Evolutionary conservation across 1,284 basidiomycete genomes (phyloP).

Genomic region (Tilletiaria anomala): DNA sequence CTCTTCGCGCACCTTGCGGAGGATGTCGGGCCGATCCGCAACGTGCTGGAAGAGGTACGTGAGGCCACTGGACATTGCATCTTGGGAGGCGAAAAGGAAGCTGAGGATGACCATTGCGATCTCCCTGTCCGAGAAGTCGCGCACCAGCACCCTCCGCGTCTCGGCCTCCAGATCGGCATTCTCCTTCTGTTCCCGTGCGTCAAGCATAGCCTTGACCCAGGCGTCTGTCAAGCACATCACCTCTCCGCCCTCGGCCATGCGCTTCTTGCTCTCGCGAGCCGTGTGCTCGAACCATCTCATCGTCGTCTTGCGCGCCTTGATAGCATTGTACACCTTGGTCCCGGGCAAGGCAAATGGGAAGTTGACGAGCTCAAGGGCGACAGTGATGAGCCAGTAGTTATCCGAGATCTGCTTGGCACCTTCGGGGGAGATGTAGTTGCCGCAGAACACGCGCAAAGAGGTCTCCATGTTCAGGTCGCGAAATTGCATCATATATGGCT

Average conservation of each 20-base stretch:
- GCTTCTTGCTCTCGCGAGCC: conserved; percentile 62
- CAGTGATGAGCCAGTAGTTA: conserved; percentile 91
- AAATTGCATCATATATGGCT: conserved; percentile 66
- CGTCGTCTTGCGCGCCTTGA: conserved; percentile 78
- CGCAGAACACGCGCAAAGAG: conserved; percentile 87
- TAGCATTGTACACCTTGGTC: conserved; percentile 88
- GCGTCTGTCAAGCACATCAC: conserved; percentile 82
- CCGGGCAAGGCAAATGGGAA: conserved; percentile 69
- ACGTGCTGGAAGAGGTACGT: conserved; percentile 93
- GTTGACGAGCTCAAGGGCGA: conserved; percentile 93
- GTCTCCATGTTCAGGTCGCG: conserved; percentile 96
- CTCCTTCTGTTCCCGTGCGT: conserved; percentile 43
- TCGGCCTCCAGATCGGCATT: conserved; percentile 45
- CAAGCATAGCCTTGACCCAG: conserved; percentile 64
- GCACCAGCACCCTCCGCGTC: conserved; percentile 42
- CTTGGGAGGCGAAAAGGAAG: conserved; percentile 94
- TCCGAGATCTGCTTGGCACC: conserved; percentile 69
- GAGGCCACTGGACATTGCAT: conserved; percentile 71
- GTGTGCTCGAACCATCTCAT: conserved; percentile 71
- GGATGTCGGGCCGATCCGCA: conserved; percentile 75
- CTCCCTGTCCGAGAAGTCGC: conserved; percentile 81
- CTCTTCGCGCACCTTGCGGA: conserved; percentile 80
- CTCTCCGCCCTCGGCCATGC: conserved; percentile 67
- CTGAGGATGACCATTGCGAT: conserved; percentile 87
- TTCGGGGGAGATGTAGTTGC: conserved; percentile 67